Conservation (phyloP, 768 basidiomycete species). For the Leccinum boreale region DNA sequence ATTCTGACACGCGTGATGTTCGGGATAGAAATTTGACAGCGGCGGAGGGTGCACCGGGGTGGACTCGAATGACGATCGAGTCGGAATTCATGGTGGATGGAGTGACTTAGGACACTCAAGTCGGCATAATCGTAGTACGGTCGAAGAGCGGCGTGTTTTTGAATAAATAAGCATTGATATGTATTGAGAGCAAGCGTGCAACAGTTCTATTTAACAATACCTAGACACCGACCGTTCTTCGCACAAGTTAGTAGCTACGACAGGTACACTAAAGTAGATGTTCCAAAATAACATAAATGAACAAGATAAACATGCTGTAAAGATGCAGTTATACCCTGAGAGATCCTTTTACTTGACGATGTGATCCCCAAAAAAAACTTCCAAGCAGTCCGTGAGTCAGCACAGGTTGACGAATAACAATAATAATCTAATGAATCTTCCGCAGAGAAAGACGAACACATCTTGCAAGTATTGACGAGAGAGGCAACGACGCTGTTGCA, state of each 20-base stretch:
- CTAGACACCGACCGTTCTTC: slow-evolving; percentile 1
- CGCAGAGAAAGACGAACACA: slow-evolving; percentile 10
- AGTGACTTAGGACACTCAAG: neutral
- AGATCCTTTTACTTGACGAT: slow-evolving; percentile 30
- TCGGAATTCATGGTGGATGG: slow-evolving; percentile 15
- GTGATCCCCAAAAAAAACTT: slow-evolving; percentile 25
- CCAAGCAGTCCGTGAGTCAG: slow-evolving; percentile 32
- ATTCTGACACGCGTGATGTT: slow-evolving; percentile 12
- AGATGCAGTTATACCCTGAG: slow-evolving; percentile 32
- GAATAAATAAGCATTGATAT: neutral
- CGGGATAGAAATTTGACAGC: slow-evolving; percentile 41
- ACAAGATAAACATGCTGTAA: slow-evolving; percentile 35
- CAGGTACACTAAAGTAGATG: slow-evolving; percentile 30
- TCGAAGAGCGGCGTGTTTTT: neutral
- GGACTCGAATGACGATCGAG: slow-evolving; percentile 36
- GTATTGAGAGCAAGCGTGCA: slow-evolving; percentile 1
- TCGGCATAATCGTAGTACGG: neutral
- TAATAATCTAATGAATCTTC: slow-evolving; percentile 30
- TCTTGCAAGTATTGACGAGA: slow-evolving; percentile 2
- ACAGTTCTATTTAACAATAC: slow-evolving; percentile 15
- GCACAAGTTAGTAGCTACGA: slow-evolving; percentile 15
- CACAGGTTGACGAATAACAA: slow-evolving; percentile 28
- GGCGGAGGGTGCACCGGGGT: slow-evolving; percentile 42
- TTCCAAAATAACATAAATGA: slow-evolving; percentile 38
- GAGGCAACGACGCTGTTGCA: neutral